Conservation (phyloP, 768 basidiomycete species). For the Serendipita vermifera region DNA sequence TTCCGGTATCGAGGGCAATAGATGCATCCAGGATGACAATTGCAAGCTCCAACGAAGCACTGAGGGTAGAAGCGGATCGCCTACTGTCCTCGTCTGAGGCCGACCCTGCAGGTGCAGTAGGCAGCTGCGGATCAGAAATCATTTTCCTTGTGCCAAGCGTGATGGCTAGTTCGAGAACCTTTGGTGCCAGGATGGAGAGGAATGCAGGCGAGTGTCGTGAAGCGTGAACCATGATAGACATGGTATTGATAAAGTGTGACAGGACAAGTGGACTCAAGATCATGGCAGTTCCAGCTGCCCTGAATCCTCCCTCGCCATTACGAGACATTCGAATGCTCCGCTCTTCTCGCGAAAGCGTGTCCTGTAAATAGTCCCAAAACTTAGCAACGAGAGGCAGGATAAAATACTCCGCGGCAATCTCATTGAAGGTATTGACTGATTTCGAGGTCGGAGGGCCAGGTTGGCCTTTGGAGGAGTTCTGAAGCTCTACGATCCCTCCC, state of each 20-base stretch:
- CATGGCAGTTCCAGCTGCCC: constrained; percentile 57
- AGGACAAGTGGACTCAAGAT: constrained; percentile 69
- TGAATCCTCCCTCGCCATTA: constrained; percentile 42
- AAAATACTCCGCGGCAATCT: constrained; percentile 77
- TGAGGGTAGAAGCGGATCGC: constrained; percentile 47
- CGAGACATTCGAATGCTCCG: constrained; percentile 46
- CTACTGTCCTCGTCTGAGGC: constrained; percentile 13
- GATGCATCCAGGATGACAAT: constrained; percentile 64
- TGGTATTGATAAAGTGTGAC: constrained; percentile 58
- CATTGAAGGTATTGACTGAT: constrained; percentile 36
- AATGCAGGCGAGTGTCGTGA: constrained; percentile 69
- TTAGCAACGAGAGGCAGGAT: constrained; percentile 79
- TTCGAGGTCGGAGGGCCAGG: too few species aligned
- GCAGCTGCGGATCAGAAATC: constrained; percentile 25
- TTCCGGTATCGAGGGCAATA: constrained; percentile 64
- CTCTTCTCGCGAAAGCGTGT: constrained; percentile 64
- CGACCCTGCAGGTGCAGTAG: constrained; percentile 18
- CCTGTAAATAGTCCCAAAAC: constrained; percentile 91
- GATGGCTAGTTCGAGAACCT: constrained; percentile 70
- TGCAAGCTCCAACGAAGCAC: constrained; percentile 62
- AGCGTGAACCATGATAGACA: constrained; percentile 72
- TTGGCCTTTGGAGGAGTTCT: constrained; percentile 11
- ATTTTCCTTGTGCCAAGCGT: constrained; percentile 51
- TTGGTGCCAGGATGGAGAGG: constrained; percentile 68
- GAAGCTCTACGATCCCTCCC: constrained; percentile 34